These are phyloP conservation scores for Anethum foeniculum DNA, from an alignment of 140 eudicot species.

Conservation along the genomic window DNA sequence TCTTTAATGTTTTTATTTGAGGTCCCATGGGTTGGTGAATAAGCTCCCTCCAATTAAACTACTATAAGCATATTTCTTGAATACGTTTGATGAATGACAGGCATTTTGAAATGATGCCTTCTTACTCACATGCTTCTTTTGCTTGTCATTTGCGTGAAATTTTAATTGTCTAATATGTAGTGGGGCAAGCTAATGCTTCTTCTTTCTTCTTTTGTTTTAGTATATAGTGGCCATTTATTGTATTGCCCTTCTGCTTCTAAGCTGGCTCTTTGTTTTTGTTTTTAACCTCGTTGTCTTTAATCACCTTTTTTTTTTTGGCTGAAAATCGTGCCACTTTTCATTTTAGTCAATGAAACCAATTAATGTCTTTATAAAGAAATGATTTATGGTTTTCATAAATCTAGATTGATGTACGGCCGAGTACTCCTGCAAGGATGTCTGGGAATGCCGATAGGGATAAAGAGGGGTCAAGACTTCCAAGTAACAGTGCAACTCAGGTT, in stretches of 20 bases:
- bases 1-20: not conserved
- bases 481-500: slow-evolving; percentile 26
- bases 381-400: slow-evolving; percentile 15
- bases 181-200: not conserved
- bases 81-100: not conserved
- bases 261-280: slow-evolving; percentile 1
- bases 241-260: not conserved
- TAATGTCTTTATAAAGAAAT: not conserved
- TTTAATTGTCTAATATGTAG: not conserved
- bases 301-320: not conserved
- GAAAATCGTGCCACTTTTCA: not conserved
- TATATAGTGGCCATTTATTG: not conserved
- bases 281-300: not conserved
- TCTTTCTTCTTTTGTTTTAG: not conserved
- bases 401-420: slow-evolving; percentile 54
- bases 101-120: not conserved
- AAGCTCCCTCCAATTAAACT: not conserved
- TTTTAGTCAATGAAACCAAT: not conserved
- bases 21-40: not conserved
- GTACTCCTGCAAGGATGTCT: slow-evolving; percentile 52
- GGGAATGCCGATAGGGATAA: slow-evolving; percentile 53
- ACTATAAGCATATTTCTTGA: not conserved
- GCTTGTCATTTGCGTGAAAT: not conserved
- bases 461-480: slow-evolving; percentile 43
- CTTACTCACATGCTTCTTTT: not conserved